Conservation (phyloP, 495 filamentous ascomycete genomes). For the Lentithecium fluviatile region DNA sequence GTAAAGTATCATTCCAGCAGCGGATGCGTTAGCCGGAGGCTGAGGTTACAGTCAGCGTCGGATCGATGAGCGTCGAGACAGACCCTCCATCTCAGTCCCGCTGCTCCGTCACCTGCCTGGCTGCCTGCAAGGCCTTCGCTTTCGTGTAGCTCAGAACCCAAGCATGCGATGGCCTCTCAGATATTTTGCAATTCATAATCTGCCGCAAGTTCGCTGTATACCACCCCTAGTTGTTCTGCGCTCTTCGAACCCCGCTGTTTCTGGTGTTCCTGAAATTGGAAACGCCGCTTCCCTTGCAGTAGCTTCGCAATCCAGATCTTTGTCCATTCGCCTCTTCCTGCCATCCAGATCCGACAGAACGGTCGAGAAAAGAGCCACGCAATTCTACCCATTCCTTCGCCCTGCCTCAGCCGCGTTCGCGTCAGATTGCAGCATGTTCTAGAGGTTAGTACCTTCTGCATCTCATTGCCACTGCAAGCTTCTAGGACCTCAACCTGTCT, state of each 20-base stretch:
- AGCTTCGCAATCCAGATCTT: conserved; percentile 10
- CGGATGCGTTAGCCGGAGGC: conserved; percentile 11
- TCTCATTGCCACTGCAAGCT: conserved; percentile 11
- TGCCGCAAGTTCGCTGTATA: conserved; percentile 11
- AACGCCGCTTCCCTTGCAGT: conserved; percentile 10
- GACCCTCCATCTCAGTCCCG: conserved; percentile 8
- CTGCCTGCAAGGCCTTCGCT: conserved; percentile 8
- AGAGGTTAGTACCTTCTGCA: conserved; percentile 14
- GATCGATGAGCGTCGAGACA: conserved; percentile 15
- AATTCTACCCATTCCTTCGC: conserved; percentile 13
- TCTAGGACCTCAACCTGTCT: too few species aligned
- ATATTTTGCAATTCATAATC: conserved; percentile 5
- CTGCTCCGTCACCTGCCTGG: conserved; percentile 6
- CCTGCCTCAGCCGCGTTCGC: conserved; percentile 23
- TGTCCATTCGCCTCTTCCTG: conserved; percentile 4
- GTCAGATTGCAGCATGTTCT: conserved; percentile 7
- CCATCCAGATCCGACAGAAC: neutral
- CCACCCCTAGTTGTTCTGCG: neutral
- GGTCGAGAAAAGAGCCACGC: conserved; percentile 5
- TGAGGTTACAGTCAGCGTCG: conserved; percentile 24
- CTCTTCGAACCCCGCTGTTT: neutral
- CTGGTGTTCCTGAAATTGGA: neutral
- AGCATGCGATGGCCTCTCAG: neutral
- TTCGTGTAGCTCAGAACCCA: conserved; percentile 1
- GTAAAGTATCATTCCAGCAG: conserved; percentile 23